Evolutionary conservation across 352 stramenopile species (phyloP).

Genomic region (Globisporangium emineosum): DNA sequence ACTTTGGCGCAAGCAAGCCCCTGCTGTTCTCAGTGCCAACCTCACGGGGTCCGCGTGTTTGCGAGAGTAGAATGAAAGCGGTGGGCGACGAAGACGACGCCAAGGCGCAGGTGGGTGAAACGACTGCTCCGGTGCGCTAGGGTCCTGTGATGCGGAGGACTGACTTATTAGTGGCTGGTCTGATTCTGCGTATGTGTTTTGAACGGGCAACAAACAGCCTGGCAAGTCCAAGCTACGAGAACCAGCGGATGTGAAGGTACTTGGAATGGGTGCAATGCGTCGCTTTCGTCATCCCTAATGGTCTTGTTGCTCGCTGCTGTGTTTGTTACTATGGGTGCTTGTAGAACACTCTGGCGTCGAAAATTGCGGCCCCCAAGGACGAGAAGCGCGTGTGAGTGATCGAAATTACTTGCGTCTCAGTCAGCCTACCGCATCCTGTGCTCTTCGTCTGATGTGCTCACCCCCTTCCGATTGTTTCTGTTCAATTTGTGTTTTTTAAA

Average conservation of each 20-base stretch:
- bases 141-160: too few relatives aligned
- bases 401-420: too few relatives aligned
- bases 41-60: too few relatives aligned
- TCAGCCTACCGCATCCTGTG: too few relatives aligned
- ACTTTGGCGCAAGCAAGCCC: too few relatives aligned
- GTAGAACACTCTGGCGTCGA: slow-evolving; percentile 11
- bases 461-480: too few relatives aligned
- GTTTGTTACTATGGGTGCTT: background rate
- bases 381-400: slow-evolving; percentile 31
- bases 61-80: slow-evolving; percentile 19
- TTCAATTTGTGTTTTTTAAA: too few relatives aligned
- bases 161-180: background rate
- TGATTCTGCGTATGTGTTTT: slow-evolving; percentile 8
- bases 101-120: slow-evolving; percentile 12
- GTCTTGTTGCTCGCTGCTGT: background rate
- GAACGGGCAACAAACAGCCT: background rate
- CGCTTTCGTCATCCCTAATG: too few relatives aligned
- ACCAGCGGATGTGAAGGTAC: slow-evolving; percentile 29
- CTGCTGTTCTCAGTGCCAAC: too few relatives aligned
- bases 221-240: slow-evolving; percentile 30
- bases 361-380: slow-evolving; percentile 21
- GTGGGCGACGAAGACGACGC: slow-evolving; percentile 11
- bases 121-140: too few relatives aligned
- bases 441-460: too few relatives aligned
- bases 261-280: background rate